Conservation (phyloP, 2,329 filamentous ascomycete species). For the Alternaria ventricosa region DNA sequence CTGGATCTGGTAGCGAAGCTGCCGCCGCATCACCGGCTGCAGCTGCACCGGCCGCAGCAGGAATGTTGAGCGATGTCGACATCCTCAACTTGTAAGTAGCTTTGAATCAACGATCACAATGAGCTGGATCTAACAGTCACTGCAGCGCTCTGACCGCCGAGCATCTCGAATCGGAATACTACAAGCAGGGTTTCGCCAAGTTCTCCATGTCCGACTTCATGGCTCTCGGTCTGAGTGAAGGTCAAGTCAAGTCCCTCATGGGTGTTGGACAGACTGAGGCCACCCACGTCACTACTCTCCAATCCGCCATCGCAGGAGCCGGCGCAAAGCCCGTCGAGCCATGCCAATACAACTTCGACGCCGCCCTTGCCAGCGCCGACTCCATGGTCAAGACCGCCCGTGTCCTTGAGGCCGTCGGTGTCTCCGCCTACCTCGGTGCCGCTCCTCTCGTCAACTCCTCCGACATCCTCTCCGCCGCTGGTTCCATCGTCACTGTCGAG, state of each 20-base stretch:
- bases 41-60: constrained; percentile 29
- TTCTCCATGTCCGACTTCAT: constrained; percentile 70
- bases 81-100: constrained; percentile 61
- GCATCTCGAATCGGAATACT: constrained; percentile 76
- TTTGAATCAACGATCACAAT: constrained; percentile 11
- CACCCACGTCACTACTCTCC: constrained; percentile 66
- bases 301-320: constrained; percentile 65
- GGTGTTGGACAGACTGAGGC: constrained; percentile 68
- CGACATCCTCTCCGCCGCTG: constrained; percentile 69
- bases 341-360: constrained; percentile 73
- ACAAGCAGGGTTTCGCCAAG: constrained; percentile 72
- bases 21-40: constrained; percentile 24
- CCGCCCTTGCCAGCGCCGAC: constrained; percentile 65
- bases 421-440: constrained; percentile 75
- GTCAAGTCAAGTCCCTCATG: constrained; percentile 66
- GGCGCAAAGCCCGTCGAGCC: constrained; percentile 70
- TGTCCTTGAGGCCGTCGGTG: constrained; percentile 74
- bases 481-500: constrained; percentile 75
- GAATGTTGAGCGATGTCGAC: constrained; percentile 57
- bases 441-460: constrained; percentile 68
- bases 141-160: constrained; percentile 74
- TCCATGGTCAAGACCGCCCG: constrained; percentile 73
- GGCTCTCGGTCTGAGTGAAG: constrained; percentile 64
- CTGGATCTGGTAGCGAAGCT: constrained; percentile 16
- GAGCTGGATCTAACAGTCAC: constrained; percentile 38